Evolutionary conservation across 164 flowering plant species (phyloP).

Genomic region (Dillenia turbinata): DNA sequence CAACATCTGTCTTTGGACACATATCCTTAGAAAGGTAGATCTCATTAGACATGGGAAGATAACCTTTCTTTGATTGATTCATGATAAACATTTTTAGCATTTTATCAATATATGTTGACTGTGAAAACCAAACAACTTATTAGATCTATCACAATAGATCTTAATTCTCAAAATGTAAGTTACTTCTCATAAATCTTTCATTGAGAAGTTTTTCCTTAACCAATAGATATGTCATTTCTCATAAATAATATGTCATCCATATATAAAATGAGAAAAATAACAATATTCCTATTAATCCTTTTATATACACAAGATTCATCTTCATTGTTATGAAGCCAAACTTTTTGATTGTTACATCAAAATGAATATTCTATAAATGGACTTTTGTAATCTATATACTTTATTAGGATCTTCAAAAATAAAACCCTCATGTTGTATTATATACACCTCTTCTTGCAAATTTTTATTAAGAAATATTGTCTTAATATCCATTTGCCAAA

Average conservation of each 20-base stretch:
- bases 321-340: background rate
- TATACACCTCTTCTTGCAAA: background rate
- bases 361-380: background rate
- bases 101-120: too few species aligned
- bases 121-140: background rate
- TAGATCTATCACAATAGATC: background rate
- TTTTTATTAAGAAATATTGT: background rate
- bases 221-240: background rate
- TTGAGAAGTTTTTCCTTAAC: background rate
- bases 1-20: background rate
- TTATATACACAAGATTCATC: slow-evolving; percentile 3
- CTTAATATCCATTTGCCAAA: too few species aligned
- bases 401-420: background rate
- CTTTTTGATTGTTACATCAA: background rate
- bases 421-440: background rate
- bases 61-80: background rate
- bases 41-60: background rate
- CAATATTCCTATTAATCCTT: slow-evolving; percentile 4
- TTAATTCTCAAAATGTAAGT: background rate
- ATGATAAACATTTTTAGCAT: background rate
- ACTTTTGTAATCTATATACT: background rate
- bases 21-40: background rate
- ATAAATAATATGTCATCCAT: background rate
- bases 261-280: background rate
- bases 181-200: background rate